Evolutionary conservation across 441 rosid species (phyloP).

Genomic region (Oxalis stricta): DNA sequence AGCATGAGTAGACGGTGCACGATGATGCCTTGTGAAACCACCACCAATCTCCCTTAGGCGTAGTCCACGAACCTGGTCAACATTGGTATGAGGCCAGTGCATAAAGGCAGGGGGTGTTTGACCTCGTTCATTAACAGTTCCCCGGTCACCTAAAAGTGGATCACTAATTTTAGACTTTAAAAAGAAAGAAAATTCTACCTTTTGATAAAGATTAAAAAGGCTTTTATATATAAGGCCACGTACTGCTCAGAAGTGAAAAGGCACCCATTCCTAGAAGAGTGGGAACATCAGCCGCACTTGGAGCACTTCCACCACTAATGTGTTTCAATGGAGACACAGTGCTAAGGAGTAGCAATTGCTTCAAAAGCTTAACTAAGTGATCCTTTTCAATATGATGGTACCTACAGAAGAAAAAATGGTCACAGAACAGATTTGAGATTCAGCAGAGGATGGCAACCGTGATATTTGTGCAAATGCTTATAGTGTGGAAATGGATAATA

Average conservation of each 20-base stretch:
- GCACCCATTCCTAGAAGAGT: conserved; percentile 79
- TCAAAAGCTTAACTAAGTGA: conserved; percentile 93
- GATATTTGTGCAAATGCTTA: background rate
- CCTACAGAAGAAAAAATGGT: conserved; percentile 33
- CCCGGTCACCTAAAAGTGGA: conserved; percentile 40
- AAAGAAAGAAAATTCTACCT: background rate
- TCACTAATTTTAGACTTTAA: conserved; percentile 11
- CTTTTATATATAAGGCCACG: conserved; percentile 30
- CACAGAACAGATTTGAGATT: conserved; percentile 8
- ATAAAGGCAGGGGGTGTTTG: conserved; percentile 45
- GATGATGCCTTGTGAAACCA: conserved; percentile 92
- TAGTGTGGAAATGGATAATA: too few species aligned
- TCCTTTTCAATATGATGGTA: conserved; percentile 73
- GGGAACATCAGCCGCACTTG: conserved; percentile 80
- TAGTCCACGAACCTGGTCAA: conserved; percentile 87
- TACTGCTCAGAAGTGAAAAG: conserved; percentile 89
- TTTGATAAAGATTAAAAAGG: background rate
- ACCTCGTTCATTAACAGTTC: conserved; percentile 19
- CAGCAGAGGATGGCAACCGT: background rate
- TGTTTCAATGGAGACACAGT: conserved; percentile 38
- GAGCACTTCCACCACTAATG: conserved; percentile 33
- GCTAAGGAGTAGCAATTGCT: conserved; percentile 62
- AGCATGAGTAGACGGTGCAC: conserved; percentile 88
- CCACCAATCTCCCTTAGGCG: conserved; percentile 97
- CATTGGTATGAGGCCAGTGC: conserved; percentile 95